Evolutionary conservation across 108 stramenopile genomes (phyloP).

Genomic region (Stephanodiscus minutulus): DNA sequence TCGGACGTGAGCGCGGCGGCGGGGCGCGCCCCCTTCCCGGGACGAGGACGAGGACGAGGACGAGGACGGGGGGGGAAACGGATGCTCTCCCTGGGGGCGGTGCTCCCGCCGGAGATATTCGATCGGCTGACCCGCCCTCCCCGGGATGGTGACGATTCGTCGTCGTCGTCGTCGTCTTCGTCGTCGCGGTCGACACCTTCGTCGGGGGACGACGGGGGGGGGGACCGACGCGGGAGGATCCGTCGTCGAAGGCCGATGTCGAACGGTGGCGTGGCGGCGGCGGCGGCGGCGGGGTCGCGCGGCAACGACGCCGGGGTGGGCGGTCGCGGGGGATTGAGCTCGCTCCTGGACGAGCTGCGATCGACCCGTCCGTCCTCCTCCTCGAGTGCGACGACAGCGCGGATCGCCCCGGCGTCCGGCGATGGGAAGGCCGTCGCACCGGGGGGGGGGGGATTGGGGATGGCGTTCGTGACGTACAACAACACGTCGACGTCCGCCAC

Average conservation of each 20-base stretch:
- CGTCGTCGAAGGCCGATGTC: too few relatives aligned
- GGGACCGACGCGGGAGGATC: too few relatives aligned
- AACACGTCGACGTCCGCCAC: too few relatives aligned
- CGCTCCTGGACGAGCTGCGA: conserved; percentile 31
- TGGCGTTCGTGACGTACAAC: conserved; percentile 33
- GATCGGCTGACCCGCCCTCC: conserved; percentile 42
- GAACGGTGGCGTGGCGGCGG: not conserved
- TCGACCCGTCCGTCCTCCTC: conserved; percentile 17
- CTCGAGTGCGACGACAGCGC: not conserved
- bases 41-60: not conserved
- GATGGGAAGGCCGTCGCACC: conserved; percentile 4
- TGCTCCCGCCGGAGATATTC: conserved; percentile 50
- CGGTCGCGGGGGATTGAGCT: conserved; percentile 30
- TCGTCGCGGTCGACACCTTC: too few relatives aligned
- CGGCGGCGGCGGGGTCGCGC: not conserved
- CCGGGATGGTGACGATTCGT: conserved; percentile 25
- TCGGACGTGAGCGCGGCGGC: too few relatives aligned
- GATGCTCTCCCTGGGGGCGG: conserved; percentile 39
- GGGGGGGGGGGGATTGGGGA: conserved; percentile 17
- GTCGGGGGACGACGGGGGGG: too few relatives aligned
- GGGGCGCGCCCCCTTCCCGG: too few relatives aligned
- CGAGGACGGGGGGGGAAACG: conserved; percentile 24
- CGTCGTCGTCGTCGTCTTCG: conserved; percentile 7
- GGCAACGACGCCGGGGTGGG: conserved; percentile 1
- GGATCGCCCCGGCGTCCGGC: not conserved